Percentiles rank a stretch among this genome's conserved stretches.
These are phyloP conservation scores for Ascochyta clinopodiicola DNA, from an alignment of 2,329 filamentous ascomycete species.

Conservation along the genomic window DNA sequence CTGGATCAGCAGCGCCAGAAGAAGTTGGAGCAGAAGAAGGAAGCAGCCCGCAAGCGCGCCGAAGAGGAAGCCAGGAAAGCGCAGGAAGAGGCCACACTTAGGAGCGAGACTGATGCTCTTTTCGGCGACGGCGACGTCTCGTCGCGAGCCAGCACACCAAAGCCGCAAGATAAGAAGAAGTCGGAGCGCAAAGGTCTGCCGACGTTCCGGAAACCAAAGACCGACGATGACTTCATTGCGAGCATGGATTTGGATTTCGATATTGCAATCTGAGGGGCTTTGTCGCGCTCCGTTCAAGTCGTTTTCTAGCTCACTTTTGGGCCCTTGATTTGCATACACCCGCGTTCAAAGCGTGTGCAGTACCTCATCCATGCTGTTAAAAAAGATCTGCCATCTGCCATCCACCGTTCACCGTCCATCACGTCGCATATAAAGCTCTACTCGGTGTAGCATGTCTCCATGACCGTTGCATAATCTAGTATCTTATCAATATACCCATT, in stretches of 20 bases:
- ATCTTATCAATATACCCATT: too few species aligned
- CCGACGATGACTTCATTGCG: conserved; percentile 93
- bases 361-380: too few species aligned
- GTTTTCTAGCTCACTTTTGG: too few species aligned
- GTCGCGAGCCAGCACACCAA: conserved; percentile 51
- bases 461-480: too few species aligned
- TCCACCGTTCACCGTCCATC: too few species aligned
- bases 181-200: conserved; percentile 61
- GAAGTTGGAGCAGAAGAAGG: conserved; percentile 43
- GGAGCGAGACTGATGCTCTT: conserved; percentile 51
- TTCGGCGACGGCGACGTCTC: conserved; percentile 52
- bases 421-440: too few species aligned
- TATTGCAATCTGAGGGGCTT: conserved; percentile 71
- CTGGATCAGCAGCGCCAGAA: conserved; percentile 69
- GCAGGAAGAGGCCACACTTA: conserved; percentile 37
- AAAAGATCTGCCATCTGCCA: too few species aligned
- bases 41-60: conserved; percentile 55
- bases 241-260: conserved; percentile 90
- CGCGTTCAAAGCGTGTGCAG: too few species aligned
- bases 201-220: conserved; percentile 76
- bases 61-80: conserved; percentile 60
- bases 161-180: conserved; percentile 61
- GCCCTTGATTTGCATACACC: too few species aligned
- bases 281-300: too few species aligned
- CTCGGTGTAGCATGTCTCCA: too few species aligned